Percentiles rank a stretch among this genome's conserved stretches.
Evolutionary conservation across 768 basidiomycete genomes (phyloP).

Genomic region (Boletus rufocinnamomeus): DNA sequence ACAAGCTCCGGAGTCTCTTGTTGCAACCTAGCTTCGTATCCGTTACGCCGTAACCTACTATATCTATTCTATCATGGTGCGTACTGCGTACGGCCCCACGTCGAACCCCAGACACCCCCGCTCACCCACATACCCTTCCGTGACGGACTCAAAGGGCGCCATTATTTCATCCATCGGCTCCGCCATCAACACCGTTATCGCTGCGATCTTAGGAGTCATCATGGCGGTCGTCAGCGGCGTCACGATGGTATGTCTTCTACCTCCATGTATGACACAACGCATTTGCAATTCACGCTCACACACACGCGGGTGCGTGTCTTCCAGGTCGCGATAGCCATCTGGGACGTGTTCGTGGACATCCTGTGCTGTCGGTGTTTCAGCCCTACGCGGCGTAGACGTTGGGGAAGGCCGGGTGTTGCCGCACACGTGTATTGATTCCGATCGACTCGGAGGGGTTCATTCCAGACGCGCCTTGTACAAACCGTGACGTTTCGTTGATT

Average conservation of each 20-base stretch:
- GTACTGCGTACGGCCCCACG: not conserved
- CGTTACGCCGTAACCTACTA: too few species aligned
- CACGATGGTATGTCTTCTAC: conserved; percentile 48
- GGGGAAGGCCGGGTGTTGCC: not conserved
- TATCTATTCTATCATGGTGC: conserved; percentile 3
- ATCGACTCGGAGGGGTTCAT: not conserved
- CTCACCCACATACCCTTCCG: not conserved
- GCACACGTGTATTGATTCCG: not conserved
- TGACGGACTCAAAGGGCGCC: conserved; percentile 47
- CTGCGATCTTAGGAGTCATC: conserved; percentile 57
- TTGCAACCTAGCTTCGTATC: too few species aligned
- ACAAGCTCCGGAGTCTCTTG: too few species aligned
- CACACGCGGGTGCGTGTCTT: not conserved
- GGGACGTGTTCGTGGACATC: conserved; percentile 57
- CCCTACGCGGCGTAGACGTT: conserved; percentile 14
- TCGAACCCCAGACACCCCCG: not conserved
- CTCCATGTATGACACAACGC: too few species aligned
- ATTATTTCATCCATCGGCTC: conserved; percentile 64
- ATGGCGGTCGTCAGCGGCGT: conserved; percentile 55
- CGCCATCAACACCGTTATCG: conserved; percentile 59
- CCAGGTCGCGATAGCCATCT: conserved; percentile 66
- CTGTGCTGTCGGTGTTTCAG: conserved; percentile 43
- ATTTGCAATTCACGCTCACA: too few species aligned
- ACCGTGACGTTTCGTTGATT: not conserved
- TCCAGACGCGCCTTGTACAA: too few species aligned